phyloP scores from a whole-genome alignment of 305 asterid species.

The Nicotiana rustica region DNA sequence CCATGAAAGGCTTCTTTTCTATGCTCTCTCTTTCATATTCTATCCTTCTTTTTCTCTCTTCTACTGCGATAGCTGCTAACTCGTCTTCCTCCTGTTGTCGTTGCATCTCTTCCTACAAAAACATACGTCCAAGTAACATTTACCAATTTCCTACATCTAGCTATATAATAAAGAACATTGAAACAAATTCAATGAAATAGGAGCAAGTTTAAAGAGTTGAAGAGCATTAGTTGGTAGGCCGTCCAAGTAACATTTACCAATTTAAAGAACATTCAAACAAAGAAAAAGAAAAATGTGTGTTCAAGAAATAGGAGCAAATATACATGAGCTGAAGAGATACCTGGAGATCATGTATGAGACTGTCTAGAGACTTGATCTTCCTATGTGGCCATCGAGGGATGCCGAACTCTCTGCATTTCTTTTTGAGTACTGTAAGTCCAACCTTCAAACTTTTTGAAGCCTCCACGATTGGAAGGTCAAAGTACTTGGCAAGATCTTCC shows the following conservation, averaged over 20 bases:
- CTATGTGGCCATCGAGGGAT: constrained; percentile 54
- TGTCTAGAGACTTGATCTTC: constrained; percentile 49
- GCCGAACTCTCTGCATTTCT: constrained; percentile 51
- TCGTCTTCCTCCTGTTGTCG: constrained; percentile 44
- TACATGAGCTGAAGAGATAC: constrained; percentile 24
- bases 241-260: constrained; percentile 1
- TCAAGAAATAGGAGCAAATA: neutral
- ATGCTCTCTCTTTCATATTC: constrained; percentile 48
- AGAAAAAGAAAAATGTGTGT: neutral
- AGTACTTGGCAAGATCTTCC: constrained; percentile 49
- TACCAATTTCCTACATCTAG: neutral
- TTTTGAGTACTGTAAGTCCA: constrained; percentile 52
- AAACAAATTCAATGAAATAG: neutral
- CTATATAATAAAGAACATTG: neutral
- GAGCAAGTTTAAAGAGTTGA: neutral
- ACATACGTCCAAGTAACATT: neutral
- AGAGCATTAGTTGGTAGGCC: neutral
- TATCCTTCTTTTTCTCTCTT: constrained; percentile 44
- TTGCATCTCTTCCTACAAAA: constrained; percentile 45
- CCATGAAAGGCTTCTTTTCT: constrained; percentile 44
- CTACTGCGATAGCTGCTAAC: constrained; percentile 44
- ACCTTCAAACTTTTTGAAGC: constrained; percentile 46
- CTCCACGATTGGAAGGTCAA: constrained; percentile 45
- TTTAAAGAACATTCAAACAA: neutral
- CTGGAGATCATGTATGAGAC: constrained; percentile 52